Conservation (phyloP, 78 protist genomes). For the Speleostelium caveatum region DNA sequence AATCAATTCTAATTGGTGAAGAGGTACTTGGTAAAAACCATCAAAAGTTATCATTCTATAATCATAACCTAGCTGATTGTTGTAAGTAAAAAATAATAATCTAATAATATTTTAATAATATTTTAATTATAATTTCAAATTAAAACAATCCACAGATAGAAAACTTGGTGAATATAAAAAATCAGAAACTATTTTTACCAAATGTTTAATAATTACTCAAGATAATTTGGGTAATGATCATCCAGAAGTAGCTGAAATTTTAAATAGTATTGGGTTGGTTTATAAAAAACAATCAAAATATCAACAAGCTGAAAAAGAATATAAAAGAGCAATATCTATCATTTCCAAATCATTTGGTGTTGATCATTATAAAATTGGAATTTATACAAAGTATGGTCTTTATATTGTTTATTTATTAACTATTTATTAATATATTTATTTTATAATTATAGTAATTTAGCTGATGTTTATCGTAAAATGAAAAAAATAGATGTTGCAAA, state of each 20-base stretch:
- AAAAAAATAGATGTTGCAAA: conserved; percentile 27
- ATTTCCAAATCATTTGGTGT: conserved; percentile 27
- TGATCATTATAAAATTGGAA: conserved; percentile 60
- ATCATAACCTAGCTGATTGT: conserved; percentile 57
- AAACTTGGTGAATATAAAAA: conserved; percentile 64
- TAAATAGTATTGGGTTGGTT: conserved; percentile 42
- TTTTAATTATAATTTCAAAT: too few species aligned
- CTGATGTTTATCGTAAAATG: conserved; percentile 56
- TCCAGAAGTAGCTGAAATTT: conserved; percentile 67
- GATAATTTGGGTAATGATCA: conserved; percentile 65
- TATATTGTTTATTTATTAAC: too few species aligned
- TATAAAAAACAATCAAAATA: conserved; percentile 68
- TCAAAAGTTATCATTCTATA: conserved; percentile 46
- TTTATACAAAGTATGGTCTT: conserved; percentile 6
- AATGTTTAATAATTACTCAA: conserved; percentile 40
- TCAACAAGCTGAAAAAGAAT: conserved; percentile 55
- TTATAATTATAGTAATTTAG: conserved; percentile 17
- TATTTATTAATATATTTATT: background rate
- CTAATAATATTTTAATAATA: too few species aligned
- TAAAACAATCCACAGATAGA: too few species aligned
- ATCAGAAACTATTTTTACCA: conserved; percentile 9
- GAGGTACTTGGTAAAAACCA: conserved; percentile 22
- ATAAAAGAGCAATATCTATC: conserved; percentile 52
- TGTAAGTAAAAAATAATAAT: background rate
- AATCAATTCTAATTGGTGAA: conserved; percentile 49